phyloP scores from a whole-genome alignment of 1,284 basidiomycete genomes.

The Sporisorium exsertum region DNA sequence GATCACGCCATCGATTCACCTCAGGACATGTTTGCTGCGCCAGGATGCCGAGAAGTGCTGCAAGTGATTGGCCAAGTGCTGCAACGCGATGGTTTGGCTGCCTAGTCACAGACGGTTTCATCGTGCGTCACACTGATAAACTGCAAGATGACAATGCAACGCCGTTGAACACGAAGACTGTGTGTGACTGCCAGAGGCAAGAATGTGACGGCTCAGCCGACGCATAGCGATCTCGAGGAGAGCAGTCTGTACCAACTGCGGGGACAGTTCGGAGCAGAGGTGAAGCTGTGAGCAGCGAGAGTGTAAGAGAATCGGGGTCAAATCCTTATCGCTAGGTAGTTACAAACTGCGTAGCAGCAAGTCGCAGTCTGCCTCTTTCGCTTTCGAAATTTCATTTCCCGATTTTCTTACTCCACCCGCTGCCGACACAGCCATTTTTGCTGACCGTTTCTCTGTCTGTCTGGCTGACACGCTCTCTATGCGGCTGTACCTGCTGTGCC shows the following conservation, averaged over 20 bases:
- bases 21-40: conserved; percentile 36
- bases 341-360: background rate
- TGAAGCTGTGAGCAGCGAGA: background rate
- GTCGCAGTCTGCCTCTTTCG: no score
- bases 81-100: conserved; percentile 35
- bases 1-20: conserved; percentile 38
- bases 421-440: conserved; percentile 5
- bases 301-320: background rate
- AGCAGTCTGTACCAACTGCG: background rate
- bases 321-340: no score
- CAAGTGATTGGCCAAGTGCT: conserved; percentile 35
- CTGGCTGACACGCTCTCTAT: background rate
- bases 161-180: background rate
- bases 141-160: background rate
- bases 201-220: background rate
- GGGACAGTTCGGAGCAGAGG: background rate
- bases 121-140: no score
- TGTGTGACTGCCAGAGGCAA: background rate
- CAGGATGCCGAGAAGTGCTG: conserved; percentile 38
- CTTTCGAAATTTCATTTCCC: background rate
- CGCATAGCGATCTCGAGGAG: background rate
- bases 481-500: background rate
- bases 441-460: background rate
- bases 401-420: background rate
- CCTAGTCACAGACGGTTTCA: background rate